Evolutionary conservation across 2,329 filamentous ascomycete genomes (phyloP), one percentile per base, ranked within the genome.

Genomic region (Neobulgaria alba): DNA sequence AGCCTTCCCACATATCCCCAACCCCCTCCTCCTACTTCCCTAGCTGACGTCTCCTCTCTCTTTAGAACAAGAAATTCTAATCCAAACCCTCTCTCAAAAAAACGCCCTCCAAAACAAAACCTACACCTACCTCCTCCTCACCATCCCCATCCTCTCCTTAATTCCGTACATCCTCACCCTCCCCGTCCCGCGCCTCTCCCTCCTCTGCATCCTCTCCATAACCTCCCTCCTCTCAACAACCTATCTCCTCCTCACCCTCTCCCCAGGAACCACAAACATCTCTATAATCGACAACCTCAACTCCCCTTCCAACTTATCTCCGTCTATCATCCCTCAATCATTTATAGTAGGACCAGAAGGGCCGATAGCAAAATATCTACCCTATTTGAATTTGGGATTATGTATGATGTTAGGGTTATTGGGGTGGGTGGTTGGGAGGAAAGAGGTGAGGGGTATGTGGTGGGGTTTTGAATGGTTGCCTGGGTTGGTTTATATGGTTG

Each of bases 21-120:
- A 14, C 18, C 18, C 12, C 10, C 38, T n/a, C 33, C 36, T 20
- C 12, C 15, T 3, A 36, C 21, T 21, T 10, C n/a, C 23, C 23
- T 26, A 7, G 12, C 23, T 26, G 12, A 26, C 23, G 7, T 32
- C 20, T 19, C 38, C 19, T 39, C 19, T 3, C 15, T 32, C 12
- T 17, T 49, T 64, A 73, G 78, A 82, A 53, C 81, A 85, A 66
- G 79, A 84, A 54, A 57, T 63, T 36, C 66, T 84, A 8, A 85
- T 86, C 53, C 53, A 57, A 12, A 54, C 58, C 32, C 73, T 85
- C 21, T 58, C 68, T 26, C 55, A 60, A 26, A 64, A 77, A 54
- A 82, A 85, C 62, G 63, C 66, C 42, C 55, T 63, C 39, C 71
- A 70, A 60, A 77, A 82, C 63, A 63, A 68, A 38, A 71, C 72